Evolutionary conservation across 1,139 yeast genomes (phyloP).

Genomic region (Pichia sp.): DNA sequence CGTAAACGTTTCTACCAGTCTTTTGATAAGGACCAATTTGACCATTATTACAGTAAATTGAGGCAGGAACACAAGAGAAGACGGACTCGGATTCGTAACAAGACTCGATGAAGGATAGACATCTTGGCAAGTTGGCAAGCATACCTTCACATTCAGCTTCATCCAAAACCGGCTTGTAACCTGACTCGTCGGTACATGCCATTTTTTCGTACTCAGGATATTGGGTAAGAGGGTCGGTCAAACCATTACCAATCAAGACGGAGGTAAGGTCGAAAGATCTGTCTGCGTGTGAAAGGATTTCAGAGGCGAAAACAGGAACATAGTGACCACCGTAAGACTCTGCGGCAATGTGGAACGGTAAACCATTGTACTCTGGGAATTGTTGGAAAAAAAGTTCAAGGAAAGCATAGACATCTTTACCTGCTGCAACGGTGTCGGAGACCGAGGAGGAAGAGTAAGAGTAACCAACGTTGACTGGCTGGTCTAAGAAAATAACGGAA

Average conservation of each 20-base stretch:
- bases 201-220: constrained; percentile 87
- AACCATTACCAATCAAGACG: constrained; percentile 91
- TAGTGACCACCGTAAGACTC: constrained; percentile 99
- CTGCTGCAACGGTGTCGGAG: constrained; percentile 81
- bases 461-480: constrained; percentile 75
- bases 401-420: constrained; percentile 89
- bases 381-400: constrained; percentile 84
- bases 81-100: constrained; percentile 78
- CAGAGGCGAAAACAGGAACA: constrained; percentile 88
- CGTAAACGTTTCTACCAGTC: constrained; percentile 92
- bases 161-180: constrained; percentile 72
- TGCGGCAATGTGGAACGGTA: constrained; percentile 92
- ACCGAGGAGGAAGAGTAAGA: constrained; percentile 63
- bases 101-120: constrained; percentile 69
- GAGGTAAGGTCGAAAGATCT: constrained; percentile 82
- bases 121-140: constrained; percentile 72
- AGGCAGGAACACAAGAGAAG: constrained; percentile 91
- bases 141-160: constrained; percentile 78
- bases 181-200: constrained; percentile 81
- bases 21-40: constrained; percentile 79
- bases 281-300: constrained; percentile 73
- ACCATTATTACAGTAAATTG: constrained; percentile 84
- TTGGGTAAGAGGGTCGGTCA: constrained; percentile 89
- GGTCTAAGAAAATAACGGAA: constrained; percentile 64
- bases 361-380: constrained; percentile 74